Conservation (phyloP, 495 filamentous ascomycete species). For the Penicillium turbatum region DNA sequence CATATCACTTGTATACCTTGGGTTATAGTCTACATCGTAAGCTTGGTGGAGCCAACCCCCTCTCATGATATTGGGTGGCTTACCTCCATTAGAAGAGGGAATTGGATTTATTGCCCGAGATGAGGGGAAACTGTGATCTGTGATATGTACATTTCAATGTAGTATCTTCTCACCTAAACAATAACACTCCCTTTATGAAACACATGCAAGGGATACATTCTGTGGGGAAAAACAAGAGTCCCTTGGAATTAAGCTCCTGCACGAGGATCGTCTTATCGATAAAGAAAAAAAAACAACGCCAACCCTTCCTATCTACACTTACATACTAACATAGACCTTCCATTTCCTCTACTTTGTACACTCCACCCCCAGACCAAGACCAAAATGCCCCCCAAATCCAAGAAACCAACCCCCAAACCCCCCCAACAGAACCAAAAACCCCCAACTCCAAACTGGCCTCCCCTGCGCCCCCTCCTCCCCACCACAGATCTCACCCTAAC, state of each 20-base stretch:
- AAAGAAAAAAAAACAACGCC: neutral
- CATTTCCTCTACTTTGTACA: neutral
- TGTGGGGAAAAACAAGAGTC: neutral
- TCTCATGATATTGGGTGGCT: conserved; percentile 16
- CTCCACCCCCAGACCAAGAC: neutral
- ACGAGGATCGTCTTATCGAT: conserved; percentile 4
- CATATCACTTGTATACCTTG: neutral
- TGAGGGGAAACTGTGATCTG: conserved; percentile 3
- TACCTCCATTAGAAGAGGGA: conserved; percentile 13
- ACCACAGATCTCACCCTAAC: conserved; percentile 57
- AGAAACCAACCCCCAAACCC: conserved; percentile 21
- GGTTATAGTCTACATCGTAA: neutral
- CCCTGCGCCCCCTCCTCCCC: conserved; percentile 69
- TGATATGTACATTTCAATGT: neutral
- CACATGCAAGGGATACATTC: conserved; percentile 1
- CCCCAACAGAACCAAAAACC: conserved; percentile 10
- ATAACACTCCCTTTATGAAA: neutral
- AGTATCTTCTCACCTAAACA: too few relatives aligned
- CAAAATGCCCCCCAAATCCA: conserved; percentile 23
- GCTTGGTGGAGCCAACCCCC: conserved; percentile 19
- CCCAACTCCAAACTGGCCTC: conserved; percentile 65
- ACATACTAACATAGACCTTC: neutral
- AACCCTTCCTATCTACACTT: neutral
- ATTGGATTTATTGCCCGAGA: neutral
- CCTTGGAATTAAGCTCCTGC: neutral